phyloP scores from a whole-genome alignment of 257 asterid genomes.

The Petunia secreta region DNA sequence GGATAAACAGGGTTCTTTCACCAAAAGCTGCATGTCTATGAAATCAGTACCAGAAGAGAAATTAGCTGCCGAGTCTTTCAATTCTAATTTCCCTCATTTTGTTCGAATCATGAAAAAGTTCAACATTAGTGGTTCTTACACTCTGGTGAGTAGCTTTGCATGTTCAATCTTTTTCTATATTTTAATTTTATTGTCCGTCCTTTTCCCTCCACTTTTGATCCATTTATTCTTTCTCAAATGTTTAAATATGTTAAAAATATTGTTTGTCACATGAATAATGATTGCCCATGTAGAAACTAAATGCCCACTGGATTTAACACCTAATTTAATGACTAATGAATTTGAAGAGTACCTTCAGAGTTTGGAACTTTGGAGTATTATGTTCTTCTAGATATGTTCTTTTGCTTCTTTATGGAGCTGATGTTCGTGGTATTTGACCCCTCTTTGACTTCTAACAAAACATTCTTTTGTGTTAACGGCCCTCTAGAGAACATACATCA shows the following conservation, averaged over 20 bases:
- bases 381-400: too few species aligned
- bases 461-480: not conserved
- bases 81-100: conserved; percentile 80
- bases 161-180: not conserved
- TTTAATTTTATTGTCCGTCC: not conserved
- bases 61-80: conserved; percentile 77
- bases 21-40: conserved; percentile 84
- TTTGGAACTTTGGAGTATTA: not conserved
- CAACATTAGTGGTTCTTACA: conserved; percentile 85
- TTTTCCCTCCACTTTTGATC: conserved; percentile 4
- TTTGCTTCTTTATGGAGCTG: conserved; percentile 11
- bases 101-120: conserved; percentile 90
- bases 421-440: conserved; percentile 8
- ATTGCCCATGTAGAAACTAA: not conserved
- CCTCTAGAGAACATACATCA: not conserved
- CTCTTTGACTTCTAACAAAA: not conserved
- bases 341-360: too few species aligned
- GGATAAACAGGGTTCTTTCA: conserved; percentile 59
- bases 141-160: conserved; percentile 64
- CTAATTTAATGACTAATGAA: not conserved
- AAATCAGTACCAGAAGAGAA: conserved; percentile 95
- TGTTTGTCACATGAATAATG: not conserved
- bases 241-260: conserved; percentile 1
- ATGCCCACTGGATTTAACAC: not conserved
- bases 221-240: not conserved